Evolutionary conservation across 176 grass and related monocot species (phyloP).

Genomic region (Dendrocalamus sinicus): DNA sequence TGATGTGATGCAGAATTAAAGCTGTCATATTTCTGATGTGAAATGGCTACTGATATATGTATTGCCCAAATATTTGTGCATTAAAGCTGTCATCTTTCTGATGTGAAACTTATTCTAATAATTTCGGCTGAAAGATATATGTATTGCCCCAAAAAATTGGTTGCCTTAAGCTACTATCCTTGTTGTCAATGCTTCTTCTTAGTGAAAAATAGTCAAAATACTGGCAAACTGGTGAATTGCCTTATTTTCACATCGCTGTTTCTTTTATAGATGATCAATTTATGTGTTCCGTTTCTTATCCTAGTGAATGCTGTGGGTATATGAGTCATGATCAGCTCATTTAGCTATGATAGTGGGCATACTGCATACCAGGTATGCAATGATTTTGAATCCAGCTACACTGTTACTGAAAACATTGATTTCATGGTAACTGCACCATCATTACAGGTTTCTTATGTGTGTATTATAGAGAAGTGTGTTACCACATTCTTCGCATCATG

Average conservation of each 20-base stretch:
- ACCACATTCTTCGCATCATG: conserved; percentile 28
- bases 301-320: conserved; percentile 1
- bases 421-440: background rate
- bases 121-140: conserved; percentile 12
- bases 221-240: background rate
- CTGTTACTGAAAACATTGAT: conserved; percentile 2
- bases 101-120: conserved; percentile 33
- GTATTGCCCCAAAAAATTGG: background rate
- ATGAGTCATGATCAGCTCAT: background rate
- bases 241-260: background rate
- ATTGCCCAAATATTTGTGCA: conserved; percentile 3
- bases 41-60: conserved; percentile 9
- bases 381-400: background rate
- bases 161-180: background rate
- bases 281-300: conserved; percentile 4
- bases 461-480: background rate
- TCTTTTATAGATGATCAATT: conserved; percentile 4
- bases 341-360: conserved; percentile 14
- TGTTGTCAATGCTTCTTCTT: background rate
- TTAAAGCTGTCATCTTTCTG: conserved; percentile 23
- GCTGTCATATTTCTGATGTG: conserved; percentile 20
- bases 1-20: conserved; percentile 44
- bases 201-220: conserved; percentile 1
- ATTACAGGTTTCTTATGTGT: background rate
- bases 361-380: background rate